Percentiles rank a stretch among this genome's conserved stretches.
Evolutionary conservation across 306 rosid genomes (phyloP).

Genomic region (Luffa aegyptiaca): DNA sequence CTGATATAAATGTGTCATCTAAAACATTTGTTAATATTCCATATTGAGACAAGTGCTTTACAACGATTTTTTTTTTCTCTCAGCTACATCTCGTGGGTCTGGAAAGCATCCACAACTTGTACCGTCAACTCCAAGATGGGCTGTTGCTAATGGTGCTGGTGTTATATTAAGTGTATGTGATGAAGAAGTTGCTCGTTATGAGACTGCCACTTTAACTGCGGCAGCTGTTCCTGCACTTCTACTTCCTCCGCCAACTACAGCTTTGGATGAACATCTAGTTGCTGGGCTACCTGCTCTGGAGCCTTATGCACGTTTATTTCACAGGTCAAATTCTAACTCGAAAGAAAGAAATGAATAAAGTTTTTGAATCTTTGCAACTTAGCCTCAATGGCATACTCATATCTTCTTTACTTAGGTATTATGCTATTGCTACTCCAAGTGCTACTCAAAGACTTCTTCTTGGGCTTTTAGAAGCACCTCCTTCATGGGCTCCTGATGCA

Average conservation of each 20-base stretch:
- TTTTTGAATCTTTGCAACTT: not conserved
- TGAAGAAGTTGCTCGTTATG: conserved; percentile 94
- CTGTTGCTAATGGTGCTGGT: conserved; percentile 99
- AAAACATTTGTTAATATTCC: not conserved
- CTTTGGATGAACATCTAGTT: conserved; percentile 94
- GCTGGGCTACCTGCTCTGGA: conserved; percentile 98
- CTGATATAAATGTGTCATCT: not conserved
- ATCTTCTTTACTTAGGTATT: conserved; percentile 46
- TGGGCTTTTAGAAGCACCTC: conserved; percentile 97
- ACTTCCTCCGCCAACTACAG: conserved; percentile 98
- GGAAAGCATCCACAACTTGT: conserved; percentile 97
- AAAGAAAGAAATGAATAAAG: not conserved
- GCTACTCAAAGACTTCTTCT: conserved; percentile 98
- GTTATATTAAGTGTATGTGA: conserved; percentile 98
- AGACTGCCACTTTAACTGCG: conserved; percentile 94
- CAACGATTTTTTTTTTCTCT: not conserved
- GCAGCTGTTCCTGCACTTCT: conserved; percentile 96
- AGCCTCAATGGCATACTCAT: not conserved
- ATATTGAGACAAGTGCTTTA: not conserved
- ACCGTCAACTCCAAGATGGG: conserved; percentile 97
- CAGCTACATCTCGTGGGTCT: conserved; percentile 85
- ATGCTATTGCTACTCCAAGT: conserved; percentile 99
- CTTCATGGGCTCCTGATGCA: conserved; percentile 99
- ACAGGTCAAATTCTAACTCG: conserved; percentile 43
- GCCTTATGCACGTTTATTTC: conserved; percentile 97